phyloP scores from a whole-genome alignment of 805 yeast species.

The Millerozyma miso region DNA sequence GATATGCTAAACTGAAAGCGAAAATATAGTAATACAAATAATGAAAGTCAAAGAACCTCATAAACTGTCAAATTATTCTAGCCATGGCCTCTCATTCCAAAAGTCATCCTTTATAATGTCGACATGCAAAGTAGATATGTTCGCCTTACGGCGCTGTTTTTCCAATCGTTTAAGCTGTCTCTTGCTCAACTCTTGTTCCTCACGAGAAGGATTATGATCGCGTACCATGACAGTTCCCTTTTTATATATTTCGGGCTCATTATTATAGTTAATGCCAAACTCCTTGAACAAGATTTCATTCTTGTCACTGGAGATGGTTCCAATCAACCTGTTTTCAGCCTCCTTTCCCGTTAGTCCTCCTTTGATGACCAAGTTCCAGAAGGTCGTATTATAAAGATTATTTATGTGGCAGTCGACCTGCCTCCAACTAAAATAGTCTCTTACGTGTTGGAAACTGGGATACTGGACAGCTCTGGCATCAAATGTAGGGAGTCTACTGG shows the following conservation, averaged over 20 bases:
- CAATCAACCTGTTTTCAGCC: constrained; percentile 72
- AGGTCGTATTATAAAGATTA: constrained; percentile 86
- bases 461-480: constrained; percentile 89
- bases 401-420: constrained; percentile 96
- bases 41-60: no score
- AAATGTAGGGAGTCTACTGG: constrained; percentile 70
- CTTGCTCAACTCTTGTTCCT: constrained; percentile 13
- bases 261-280: constrained; percentile 84
- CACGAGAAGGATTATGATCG: constrained; percentile 27
- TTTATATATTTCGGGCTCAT: constrained; percentile 81
- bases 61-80: no score
- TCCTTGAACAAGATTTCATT: constrained; percentile 78
- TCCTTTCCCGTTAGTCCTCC: constrained; percentile 72
- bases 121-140: constrained; percentile 43
- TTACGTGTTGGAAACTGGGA: constrained; percentile 56
- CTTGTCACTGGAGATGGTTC: constrained; percentile 80
- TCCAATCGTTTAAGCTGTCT: constrained; percentile 49
- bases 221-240: constrained; percentile 73
- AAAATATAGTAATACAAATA: no score
- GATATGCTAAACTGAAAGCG: no score
- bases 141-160: constrained; percentile 47
- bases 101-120: constrained; percentile 64
- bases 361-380: constrained; percentile 76
- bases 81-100: constrained; percentile 50
- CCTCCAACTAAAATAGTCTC: constrained; percentile 91